Percentiles rank a stretch among this genome's conserved stretches.
Conservation (phyloP, 768 basidiomycete species). For the Hebeloma cylindrosporum region DNA sequence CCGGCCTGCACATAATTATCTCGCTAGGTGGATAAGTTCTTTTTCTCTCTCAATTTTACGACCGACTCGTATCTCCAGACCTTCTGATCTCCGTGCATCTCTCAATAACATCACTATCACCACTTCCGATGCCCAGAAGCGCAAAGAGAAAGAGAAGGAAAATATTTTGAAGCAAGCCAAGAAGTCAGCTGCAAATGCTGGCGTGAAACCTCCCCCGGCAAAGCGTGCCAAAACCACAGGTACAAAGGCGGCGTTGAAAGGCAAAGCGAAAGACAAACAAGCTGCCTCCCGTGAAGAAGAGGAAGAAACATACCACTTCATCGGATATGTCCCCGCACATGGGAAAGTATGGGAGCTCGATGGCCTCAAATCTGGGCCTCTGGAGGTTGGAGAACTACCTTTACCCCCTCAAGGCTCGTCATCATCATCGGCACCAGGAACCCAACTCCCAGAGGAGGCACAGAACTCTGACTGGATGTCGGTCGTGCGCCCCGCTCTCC, state of each 20-base stretch:
- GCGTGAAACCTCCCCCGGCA: slow-evolving; percentile 34
- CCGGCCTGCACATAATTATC: slow-evolving; percentile 55
- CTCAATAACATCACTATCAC: slow-evolving; percentile 44
- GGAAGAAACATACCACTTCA: slow-evolving; percentile 61
- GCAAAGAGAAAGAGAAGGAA: slow-evolving; percentile 29
- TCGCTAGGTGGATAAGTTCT: slow-evolving; percentile 49
- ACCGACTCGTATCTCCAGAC: slow-evolving; percentile 33
- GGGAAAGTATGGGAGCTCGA: slow-evolving; percentile 75
- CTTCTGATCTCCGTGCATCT: slow-evolving; percentile 57
- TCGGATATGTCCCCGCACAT: slow-evolving; percentile 60
- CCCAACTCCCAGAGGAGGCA: not conserved
- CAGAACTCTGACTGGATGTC: slow-evolving; percentile 50
- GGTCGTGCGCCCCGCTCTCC: slow-evolving; percentile 57
- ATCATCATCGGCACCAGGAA: not conserved
- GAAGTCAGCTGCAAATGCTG: slow-evolving; percentile 20
- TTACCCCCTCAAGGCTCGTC: slow-evolving; percentile 7
- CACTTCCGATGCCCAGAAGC: slow-evolving; percentile 41
- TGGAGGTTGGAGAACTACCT: slow-evolving; percentile 62
- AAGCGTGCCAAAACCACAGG: slow-evolving; percentile 31
- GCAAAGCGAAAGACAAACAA: slow-evolving; percentile 20
- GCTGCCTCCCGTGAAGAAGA: slow-evolving; percentile 29
- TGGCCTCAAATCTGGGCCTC: slow-evolving; percentile 59
- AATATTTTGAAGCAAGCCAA: slow-evolving; percentile 7
- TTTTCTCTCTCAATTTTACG: not conserved
- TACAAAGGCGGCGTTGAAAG: slow-evolving; percentile 20